Percentiles rank a stretch among this genome's conserved stretches.
Conservation (phyloP, 371 early-diverging fungal species). For the Haplosporangium sp. region DNA sequence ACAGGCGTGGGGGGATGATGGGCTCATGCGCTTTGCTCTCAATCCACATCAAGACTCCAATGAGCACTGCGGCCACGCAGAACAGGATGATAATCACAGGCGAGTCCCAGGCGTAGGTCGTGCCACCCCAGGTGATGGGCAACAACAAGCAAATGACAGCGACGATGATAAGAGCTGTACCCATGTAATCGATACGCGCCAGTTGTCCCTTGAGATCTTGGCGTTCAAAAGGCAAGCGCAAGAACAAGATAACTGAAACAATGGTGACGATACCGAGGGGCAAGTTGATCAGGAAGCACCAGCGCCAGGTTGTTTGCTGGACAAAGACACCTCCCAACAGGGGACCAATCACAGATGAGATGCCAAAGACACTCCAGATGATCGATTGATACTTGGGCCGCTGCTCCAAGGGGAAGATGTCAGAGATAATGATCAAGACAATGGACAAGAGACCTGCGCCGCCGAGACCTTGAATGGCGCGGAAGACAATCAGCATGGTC, state of each 20-base stretch:
- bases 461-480: conserved; percentile 72
- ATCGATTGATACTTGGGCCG: conserved; percentile 73
- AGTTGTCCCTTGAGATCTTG: conserved; percentile 59
- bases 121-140: conserved; percentile 69
- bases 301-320: conserved; percentile 59
- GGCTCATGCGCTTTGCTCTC: conserved; percentile 62
- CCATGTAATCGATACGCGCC: conserved; percentile 61
- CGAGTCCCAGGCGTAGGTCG: conserved; percentile 60
- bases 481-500: conserved; percentile 71
- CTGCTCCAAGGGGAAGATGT: conserved; percentile 70
- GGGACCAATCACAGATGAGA: conserved; percentile 65
- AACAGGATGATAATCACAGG: conserved; percentile 62
- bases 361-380: conserved; percentile 69
- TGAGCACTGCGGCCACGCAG: conserved; percentile 42
- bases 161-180: conserved; percentile 60
- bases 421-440: conserved; percentile 82
- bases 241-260: conserved; percentile 58
- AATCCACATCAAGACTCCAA: conserved; percentile 53
- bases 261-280: conserved; percentile 64
- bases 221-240: conserved; percentile 58
- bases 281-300: conserved; percentile 68
- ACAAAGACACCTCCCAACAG: conserved; percentile 62
- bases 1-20: conserved; percentile 61
- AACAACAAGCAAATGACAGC: conserved; percentile 62
- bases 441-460: conserved; percentile 79